phyloP scores from a whole-genome alignment of 345 rosid species.

The Balakata baccata region DNA sequence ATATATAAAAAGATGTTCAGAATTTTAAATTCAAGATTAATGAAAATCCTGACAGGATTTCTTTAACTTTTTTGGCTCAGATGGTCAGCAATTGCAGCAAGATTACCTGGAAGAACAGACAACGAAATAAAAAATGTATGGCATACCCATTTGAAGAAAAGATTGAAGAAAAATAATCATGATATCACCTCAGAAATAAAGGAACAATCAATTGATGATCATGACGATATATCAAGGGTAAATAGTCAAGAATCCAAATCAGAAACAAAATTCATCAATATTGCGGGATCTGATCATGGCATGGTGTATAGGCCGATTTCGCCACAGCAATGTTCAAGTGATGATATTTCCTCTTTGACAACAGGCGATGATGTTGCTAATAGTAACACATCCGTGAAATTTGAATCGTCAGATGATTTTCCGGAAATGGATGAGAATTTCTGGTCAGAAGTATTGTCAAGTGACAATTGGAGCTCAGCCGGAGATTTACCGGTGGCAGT shows the following conservation, averaged over 20 bases:
- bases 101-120: slow-evolving; percentile 78
- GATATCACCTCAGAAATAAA: background rate
- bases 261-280: slow-evolving; percentile 9
- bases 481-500: slow-evolving; percentile 18
- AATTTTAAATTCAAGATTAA: background rate
- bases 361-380: slow-evolving; percentile 6
- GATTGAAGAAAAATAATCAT: slow-evolving; percentile 31
- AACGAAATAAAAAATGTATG: slow-evolving; percentile 82
- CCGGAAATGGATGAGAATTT: slow-evolving; percentile 46
- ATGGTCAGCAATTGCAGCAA: slow-evolving; percentile 86
- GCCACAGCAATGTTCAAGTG: slow-evolving; percentile 29
- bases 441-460: slow-evolving; percentile 48
- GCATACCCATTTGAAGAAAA: slow-evolving; percentile 78
- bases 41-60: background rate
- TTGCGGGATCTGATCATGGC: slow-evolving; percentile 6
- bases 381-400: slow-evolving; percentile 16
- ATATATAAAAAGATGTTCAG: no score
- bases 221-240: background rate
- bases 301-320: slow-evolving; percentile 2
- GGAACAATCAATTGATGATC: background rate
- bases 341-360: slow-evolving; percentile 31
- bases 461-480: slow-evolving; percentile 20
- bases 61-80: slow-evolving; percentile 24
- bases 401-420: slow-evolving; percentile 20
- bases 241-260: slow-evolving; percentile 6